phyloP scores from a whole-genome alignment of 2,329 filamentous ascomycete genomes.

The Corniculantispora saksenae region DNA sequence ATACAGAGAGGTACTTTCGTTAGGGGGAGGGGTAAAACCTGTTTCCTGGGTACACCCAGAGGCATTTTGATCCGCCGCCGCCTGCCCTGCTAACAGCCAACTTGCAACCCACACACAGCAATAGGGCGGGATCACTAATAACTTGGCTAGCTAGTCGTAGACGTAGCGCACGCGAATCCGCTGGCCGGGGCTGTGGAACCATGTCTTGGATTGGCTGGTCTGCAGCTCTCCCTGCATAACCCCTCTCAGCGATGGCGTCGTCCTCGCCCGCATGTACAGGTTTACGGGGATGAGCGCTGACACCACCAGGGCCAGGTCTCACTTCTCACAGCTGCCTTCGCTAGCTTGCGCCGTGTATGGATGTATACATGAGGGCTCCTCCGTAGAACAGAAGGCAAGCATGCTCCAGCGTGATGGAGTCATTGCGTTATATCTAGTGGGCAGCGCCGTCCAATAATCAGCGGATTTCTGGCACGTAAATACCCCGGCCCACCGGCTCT shows the following conservation, averaged over 20 bases:
- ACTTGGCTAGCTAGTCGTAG: neutral
- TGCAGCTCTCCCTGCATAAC: slow-evolving; percentile 10
- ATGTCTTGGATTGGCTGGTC: slow-evolving; percentile 7
- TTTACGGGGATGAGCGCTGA: neutral
- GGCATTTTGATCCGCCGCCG: too few relatives aligned
- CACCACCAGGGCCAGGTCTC: neutral
- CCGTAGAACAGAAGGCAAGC: too few relatives aligned
- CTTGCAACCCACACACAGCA: neutral
- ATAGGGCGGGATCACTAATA: neutral
- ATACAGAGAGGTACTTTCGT: too few relatives aligned
- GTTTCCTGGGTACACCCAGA: neutral
- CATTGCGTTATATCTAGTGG: slow-evolving; percentile 7
- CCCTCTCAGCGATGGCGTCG: slow-evolving; percentile 8
- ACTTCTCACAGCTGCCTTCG: neutral
- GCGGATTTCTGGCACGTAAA: neutral
- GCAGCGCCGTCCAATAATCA: neutral
- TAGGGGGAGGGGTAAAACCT: neutral
- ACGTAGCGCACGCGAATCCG: neutral
- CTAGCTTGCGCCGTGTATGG: neutral
- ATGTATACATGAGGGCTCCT: neutral
- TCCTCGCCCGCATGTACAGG: neutral
- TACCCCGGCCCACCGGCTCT: neutral
- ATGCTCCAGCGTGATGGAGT: neutral
- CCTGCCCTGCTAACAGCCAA: too few relatives aligned
- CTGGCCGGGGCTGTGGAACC: slow-evolving; percentile 11